Conservation (phyloP, 345 rosid species). For the Balakata baccata region DNA sequence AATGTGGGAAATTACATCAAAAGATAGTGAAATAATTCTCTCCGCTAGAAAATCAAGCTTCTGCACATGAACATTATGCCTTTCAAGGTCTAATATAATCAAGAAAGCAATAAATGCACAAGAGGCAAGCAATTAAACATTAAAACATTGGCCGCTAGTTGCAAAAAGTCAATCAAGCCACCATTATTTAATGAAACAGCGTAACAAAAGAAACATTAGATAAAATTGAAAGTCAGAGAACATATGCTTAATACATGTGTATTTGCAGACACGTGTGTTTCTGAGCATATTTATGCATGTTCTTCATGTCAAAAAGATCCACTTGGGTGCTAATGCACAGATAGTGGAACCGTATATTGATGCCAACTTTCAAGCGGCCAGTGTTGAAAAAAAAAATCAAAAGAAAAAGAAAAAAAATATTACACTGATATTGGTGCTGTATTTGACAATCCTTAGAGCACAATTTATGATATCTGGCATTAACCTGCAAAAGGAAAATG, state of each 20-base stretch:
- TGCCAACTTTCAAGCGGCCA: conserved; percentile 13
- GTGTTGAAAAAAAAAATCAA: conserved; percentile 1
- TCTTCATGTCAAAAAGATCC: background rate
- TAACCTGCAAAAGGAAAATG: conserved; percentile 44
- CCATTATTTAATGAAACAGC: background rate
- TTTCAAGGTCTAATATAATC: conserved; percentile 7
- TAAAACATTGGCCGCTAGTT: background rate
- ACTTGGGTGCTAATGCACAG: background rate
- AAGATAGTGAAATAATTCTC: conserved; percentile 71
- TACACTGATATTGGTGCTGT: conserved; percentile 57
- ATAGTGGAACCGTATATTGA: background rate
- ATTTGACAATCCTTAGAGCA: conserved; percentile 53
- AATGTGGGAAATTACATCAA: conserved; percentile 68
- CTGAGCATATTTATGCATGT: background rate
- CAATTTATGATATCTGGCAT: conserved; percentile 66
- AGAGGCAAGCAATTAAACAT: conserved; percentile 7
- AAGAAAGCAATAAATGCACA: conserved; percentile 20
- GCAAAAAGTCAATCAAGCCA: background rate
- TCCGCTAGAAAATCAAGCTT: conserved; percentile 60
- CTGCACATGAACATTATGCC: conserved; percentile 39
- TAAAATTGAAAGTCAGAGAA: background rate
- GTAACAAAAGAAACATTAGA: background rate
- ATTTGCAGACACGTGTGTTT: background rate
- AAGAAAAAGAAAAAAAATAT: conserved; percentile 18
- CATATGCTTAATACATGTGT: background rate